phyloP scores from a whole-genome alignment of 2,329 filamentous ascomycete genomes.

The Bipolaris cookei region DNA sequence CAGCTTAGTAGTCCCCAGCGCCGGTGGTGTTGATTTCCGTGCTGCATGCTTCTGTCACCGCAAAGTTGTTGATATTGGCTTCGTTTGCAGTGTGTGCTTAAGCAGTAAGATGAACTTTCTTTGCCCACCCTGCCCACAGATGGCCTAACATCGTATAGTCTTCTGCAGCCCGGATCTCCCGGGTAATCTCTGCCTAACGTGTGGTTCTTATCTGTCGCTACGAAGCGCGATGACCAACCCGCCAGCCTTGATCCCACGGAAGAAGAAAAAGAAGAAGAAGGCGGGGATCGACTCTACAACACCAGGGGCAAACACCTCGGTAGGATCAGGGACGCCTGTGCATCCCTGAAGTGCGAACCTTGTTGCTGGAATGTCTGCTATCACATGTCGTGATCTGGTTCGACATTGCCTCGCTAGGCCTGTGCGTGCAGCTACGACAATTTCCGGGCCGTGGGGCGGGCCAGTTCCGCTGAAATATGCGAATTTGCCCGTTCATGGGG shows the following conservation, averaged over 20 bases:
- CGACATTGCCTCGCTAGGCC: conserved; percentile 2
- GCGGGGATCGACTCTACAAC: conserved; percentile 43
- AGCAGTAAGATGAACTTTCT: conserved; percentile 64
- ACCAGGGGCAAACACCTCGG: conserved; percentile 42
- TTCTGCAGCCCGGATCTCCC: conserved; percentile 46
- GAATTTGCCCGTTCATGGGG: conserved; percentile 4
- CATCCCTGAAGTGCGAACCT: conserved; percentile 31
- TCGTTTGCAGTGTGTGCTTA: conserved; percentile 94
- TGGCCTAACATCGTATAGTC: conserved; percentile 32
- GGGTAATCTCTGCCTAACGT: conserved; percentile 47
- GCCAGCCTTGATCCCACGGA: conserved; percentile 46
- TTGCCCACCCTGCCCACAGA: conserved; percentile 10
- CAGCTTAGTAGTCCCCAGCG: conserved; percentile 77
- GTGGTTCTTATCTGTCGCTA: conserved; percentile 49
- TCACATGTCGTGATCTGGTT: conserved; percentile 4
- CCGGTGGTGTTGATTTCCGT: conserved; percentile 90
- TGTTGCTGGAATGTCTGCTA: background rate
- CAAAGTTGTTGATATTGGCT: conserved; percentile 87
- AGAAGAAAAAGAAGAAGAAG: conserved; percentile 51
- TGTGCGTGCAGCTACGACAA: conserved; percentile 15
- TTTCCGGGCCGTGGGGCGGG: conserved; percentile 5
- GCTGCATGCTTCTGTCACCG: conserved; percentile 99
- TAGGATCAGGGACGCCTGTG: conserved; percentile 42
- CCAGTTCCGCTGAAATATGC: conserved; percentile 7
- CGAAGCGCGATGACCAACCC: conserved; percentile 41